Evolutionary conservation across 2,329 filamentous ascomycete species (phyloP).

Genomic region (Alternaria rosae): DNA sequence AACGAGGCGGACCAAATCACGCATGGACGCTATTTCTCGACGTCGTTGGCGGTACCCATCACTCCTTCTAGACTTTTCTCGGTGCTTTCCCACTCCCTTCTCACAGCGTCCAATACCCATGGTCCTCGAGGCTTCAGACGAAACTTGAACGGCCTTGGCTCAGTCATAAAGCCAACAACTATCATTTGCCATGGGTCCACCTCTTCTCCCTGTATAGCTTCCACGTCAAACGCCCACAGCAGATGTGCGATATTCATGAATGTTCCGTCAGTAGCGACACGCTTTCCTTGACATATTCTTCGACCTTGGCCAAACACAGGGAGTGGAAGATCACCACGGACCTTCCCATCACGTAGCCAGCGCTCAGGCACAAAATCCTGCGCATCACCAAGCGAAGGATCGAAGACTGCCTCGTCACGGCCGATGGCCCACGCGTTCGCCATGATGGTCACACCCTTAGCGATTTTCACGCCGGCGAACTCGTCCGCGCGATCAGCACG

Average conservation of each 20-base stretch:
- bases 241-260: slow-evolving; percentile 14
- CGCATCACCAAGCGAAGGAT: background rate
- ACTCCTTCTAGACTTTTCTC: slow-evolving; percentile 8
- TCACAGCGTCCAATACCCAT: slow-evolving; percentile 13
- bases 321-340: slow-evolving; percentile 13
- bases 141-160: slow-evolving; percentile 16
- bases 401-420: slow-evolving; percentile 17
- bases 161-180: slow-evolving; percentile 17
- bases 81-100: slow-evolving; percentile 5
- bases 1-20: background rate
- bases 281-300: slow-evolving; percentile 19
- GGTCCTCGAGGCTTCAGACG: slow-evolving; percentile 12
- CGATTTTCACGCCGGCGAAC: slow-evolving; percentile 10
- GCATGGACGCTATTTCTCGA: background rate
- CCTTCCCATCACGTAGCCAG: slow-evolving; percentile 13
- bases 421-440: slow-evolving; percentile 19
- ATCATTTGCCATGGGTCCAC: slow-evolving; percentile 15
- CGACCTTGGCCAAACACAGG: slow-evolving; percentile 18
- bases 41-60: slow-evolving; percentile 7
- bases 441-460: slow-evolving; percentile 16
- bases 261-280: slow-evolving; percentile 15
- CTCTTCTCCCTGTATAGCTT: slow-evolving; percentile 5
- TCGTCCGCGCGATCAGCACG: slow-evolving; percentile 12
- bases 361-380: slow-evolving; percentile 16
- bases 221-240: slow-evolving; percentile 15